Conservation (phyloP, 1,139 yeast species). For the Yamadazyma trypodendri region DNA sequence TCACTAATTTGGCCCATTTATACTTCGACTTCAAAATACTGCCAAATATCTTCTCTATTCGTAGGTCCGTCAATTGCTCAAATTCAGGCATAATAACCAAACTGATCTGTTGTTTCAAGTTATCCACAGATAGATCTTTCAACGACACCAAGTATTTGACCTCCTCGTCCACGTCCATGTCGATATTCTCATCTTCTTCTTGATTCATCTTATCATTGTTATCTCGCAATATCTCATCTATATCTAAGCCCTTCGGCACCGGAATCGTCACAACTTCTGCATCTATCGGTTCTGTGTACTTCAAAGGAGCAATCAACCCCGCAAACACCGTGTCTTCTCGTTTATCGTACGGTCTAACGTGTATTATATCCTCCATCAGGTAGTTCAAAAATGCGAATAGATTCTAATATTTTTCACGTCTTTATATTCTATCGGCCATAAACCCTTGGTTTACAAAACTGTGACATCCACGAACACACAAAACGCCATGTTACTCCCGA, state of each 20-base stretch:
- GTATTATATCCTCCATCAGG: slow-evolving; percentile 9
- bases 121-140: slow-evolving; percentile 22
- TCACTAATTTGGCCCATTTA: slow-evolving; percentile 12
- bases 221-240: slow-evolving; percentile 20
- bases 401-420: no score
- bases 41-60: slow-evolving; percentile 29
- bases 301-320: slow-evolving; percentile 4
- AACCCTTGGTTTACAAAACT: no score
- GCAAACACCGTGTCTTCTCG: slow-evolving; percentile 3
- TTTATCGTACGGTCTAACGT: slow-evolving; percentile 11
- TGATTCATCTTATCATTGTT: slow-evolving; percentile 23
- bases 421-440: no score
- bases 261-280: slow-evolving; percentile 20
- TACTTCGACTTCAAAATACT: slow-evolving; percentile 7
- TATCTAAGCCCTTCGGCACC: slow-evolving; percentile 22
- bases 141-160: slow-evolving; percentile 14
- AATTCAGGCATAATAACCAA: slow-evolving; percentile 35
- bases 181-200: slow-evolving; percentile 6
- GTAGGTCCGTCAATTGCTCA: slow-evolving; percentile 27
- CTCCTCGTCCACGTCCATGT: slow-evolving; percentile 13
- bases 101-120: slow-evolving; percentile 37
- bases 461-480: no score
- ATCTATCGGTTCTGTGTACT: slow-evolving; percentile 8
- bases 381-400: slow-evolving; percentile 3
- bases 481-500: slow-evolving; percentile 6